Evolutionary conservation across 352 stramenopile genomes (phyloP).

Genomic region (Elongisporangium prolatum): DNA sequence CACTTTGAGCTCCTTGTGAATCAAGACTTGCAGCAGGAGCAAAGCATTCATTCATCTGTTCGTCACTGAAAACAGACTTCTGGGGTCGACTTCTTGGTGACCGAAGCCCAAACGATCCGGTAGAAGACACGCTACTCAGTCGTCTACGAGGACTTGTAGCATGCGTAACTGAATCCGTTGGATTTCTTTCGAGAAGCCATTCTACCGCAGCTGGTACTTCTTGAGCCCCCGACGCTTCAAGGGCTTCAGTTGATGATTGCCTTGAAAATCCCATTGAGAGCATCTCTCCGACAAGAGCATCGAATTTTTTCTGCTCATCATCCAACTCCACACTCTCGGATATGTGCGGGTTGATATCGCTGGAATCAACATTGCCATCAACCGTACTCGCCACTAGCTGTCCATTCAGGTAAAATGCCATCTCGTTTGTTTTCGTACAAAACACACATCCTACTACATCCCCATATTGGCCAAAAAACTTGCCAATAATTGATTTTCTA

Average conservation of each 20-base stretch:
- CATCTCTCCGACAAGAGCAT: conserved; percentile 46
- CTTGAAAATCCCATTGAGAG: conserved; percentile 44
- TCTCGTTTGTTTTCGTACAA: conserved; percentile 15
- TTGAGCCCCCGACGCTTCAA: conserved; percentile 20
- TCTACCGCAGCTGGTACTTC: conserved; percentile 25
- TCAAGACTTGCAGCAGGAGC: conserved; percentile 38
- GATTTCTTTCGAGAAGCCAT: conserved; percentile 26
- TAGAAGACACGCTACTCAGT: neutral
- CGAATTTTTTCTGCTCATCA: conserved; percentile 22
- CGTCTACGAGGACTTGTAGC: neutral
- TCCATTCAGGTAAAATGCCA: conserved; percentile 67
- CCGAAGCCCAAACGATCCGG: neutral
- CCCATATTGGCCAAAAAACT: conserved; percentile 42
- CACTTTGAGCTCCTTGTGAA: conserved; percentile 45
- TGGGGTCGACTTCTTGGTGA: neutral
- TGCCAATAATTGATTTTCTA: conserved; percentile 18
- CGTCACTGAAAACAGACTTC: neutral
- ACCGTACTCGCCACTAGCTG: conserved; percentile 16
- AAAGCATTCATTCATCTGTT: neutral
- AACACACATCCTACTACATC: conserved; percentile 59
- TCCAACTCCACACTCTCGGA: neutral
- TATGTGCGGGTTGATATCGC: neutral
- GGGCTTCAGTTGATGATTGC: conserved; percentile 26
- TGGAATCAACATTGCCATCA: neutral
- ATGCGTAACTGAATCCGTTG: neutral